Evolutionary conservation across 495 filamentous ascomycete species (phyloP), one percentile per base, ranked within the genome.

Genomic region (Cryomyces antarcticus): DNA sequence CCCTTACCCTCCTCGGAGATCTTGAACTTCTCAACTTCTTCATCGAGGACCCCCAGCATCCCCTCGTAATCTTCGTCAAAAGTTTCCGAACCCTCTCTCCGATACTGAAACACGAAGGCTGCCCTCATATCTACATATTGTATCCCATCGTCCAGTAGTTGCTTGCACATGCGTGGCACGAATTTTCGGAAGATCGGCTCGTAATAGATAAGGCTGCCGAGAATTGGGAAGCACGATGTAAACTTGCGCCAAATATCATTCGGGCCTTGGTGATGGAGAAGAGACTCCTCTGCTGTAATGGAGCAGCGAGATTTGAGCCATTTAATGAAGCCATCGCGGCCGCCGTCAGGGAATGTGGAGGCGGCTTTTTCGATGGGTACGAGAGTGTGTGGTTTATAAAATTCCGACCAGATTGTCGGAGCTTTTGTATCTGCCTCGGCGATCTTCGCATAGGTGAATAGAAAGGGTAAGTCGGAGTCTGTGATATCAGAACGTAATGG

Each of bases 111-210:
- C 17, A 60, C 58, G 57, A 86, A 86, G 0, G 55, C 61, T 33
- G 60, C 60, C 50, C 73, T 59, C 12, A 82, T 46, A 52, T 96
- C 88, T 4, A 78, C 76, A 68, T 86, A 95, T 49, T 66, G 69
- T 27, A 95, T 68, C 1, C 84, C 81, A 57, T 97, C 88, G 2
- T 70, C 72, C 6, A 73, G 61, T 5, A 95, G 57, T 24, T 80
- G 63, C 10, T 62, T 60, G 49, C 89, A 69, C 49, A 94, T 61
- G 3, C 70, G 67, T 10, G 65, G 68, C 47, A 94, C 58, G 50
- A 81, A 88, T 28, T 64, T 63, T 27, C 84, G 76, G 62, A 84
- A 87, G 42, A 97, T 84, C 0, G 89, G 87, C 57, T 96, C 89
- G 58, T 95, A 93, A 61, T 73, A 80, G 12, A 93, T 59, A 28